Conservation (phyloP, 148 eudicot genomes). For the Rhododendron mucronatum region DNA sequence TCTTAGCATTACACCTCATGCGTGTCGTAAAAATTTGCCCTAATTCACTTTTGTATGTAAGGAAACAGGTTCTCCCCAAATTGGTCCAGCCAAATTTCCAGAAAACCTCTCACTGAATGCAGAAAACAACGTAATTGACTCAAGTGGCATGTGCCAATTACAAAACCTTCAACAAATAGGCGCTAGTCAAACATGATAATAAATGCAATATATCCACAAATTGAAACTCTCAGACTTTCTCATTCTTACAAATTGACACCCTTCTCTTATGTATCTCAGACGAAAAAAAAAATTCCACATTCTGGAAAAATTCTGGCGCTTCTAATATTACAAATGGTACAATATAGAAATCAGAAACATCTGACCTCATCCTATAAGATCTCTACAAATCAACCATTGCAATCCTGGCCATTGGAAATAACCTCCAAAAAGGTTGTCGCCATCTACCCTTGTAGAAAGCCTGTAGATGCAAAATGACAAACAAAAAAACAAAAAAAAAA, state of each 20-base stretch:
- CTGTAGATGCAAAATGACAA: neutral
- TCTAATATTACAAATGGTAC: slow-evolving; percentile 18
- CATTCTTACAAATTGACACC: neutral
- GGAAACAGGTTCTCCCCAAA: neutral
- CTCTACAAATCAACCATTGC: neutral
- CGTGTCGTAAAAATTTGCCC: neutral
- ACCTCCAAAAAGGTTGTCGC: neutral
- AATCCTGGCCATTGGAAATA: neutral
- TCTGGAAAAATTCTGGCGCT: neutral
- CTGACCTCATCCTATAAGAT: neutral
- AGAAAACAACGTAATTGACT: neutral
- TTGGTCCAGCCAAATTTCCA: neutral
- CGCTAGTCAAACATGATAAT: neutral
- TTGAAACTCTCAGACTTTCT: neutral
- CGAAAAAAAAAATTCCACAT: neutral
- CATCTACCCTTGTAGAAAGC: slow-evolving; percentile 10
- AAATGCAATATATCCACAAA: neutral
- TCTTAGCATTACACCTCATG: neutral
- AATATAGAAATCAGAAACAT: slow-evolving; percentile 5
- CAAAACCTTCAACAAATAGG: neutral
- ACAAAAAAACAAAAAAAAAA: neutral
- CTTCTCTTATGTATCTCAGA: neutral
- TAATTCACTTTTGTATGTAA: neutral
- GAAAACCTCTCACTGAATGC: neutral
- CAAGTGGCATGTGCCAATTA: neutral